These are phyloP conservation scores for Hemisphaericaspora nanyangensis DNA, from an alignment of 805 yeast species.

Conservation along the genomic window DNA sequence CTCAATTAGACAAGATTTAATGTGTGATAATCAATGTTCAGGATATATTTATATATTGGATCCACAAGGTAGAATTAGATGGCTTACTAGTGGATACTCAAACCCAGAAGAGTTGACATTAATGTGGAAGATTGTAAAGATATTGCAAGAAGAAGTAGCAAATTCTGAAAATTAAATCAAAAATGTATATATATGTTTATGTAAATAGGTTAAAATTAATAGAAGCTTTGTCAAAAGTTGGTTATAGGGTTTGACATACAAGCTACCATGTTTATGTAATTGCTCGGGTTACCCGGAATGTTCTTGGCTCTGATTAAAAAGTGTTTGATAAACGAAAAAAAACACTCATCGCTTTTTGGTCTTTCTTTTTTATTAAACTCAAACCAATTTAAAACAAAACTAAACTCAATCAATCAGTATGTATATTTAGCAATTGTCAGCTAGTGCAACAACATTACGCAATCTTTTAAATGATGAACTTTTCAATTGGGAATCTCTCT, in stretches of 20 bases:
- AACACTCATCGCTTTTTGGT: too few relatives aligned
- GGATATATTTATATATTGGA: slow-evolving; percentile 86
- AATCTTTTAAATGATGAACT: slow-evolving; percentile 19
- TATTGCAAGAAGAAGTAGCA: slow-evolving; percentile 47
- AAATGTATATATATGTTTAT: background rate
- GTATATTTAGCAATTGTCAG: too few relatives aligned
- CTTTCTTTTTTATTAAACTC: too few relatives aligned
- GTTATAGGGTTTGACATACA: too few relatives aligned
- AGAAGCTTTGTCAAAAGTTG: too few relatives aligned
- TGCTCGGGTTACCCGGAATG: too few relatives aligned
- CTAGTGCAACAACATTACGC: background rate
- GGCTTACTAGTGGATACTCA: slow-evolving; percentile 89
- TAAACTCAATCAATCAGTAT: too few relatives aligned
- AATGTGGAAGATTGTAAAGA: slow-evolving; percentile 64
- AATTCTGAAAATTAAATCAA: background rate
- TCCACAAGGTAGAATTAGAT: slow-evolving; percentile 66
- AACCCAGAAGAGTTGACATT: slow-evolving; percentile 58
- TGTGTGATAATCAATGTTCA: slow-evolving; percentile 70
- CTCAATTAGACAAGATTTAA: slow-evolving; percentile 53
- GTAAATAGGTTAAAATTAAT: too few relatives aligned
- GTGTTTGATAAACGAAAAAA: too few relatives aligned
- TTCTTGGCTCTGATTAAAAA: too few relatives aligned
- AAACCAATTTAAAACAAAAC: too few relatives aligned
- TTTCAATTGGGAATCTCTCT: slow-evolving; percentile 37
- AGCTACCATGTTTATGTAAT: too few relatives aligned